Conservation (phyloP, 257 asterid genomes). For the Capsicum chinense region DNA sequence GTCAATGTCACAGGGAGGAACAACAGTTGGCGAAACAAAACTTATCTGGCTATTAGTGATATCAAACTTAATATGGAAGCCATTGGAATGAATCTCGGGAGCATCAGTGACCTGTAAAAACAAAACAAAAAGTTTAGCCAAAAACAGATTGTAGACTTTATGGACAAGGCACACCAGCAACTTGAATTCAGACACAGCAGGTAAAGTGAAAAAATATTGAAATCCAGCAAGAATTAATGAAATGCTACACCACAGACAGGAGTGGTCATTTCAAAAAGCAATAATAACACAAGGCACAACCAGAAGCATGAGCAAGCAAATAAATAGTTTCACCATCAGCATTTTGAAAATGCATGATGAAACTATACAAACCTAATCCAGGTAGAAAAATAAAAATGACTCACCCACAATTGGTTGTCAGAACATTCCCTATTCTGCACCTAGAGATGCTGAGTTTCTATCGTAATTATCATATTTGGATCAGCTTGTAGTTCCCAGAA, state of each 20-base stretch:
- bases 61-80: slow-evolving; percentile 91
- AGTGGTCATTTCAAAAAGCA: background rate
- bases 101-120: slow-evolving; percentile 80
- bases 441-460: too few relatives aligned
- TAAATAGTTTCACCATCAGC: background rate
- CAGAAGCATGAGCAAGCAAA: background rate
- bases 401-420: too few relatives aligned
- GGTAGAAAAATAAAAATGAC: too few relatives aligned
- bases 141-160: background rate
- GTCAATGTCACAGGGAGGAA: slow-evolving; percentile 82
- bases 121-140: background rate
- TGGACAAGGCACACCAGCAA: background rate
- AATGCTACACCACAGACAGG: background rate
- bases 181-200: background rate
- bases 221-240: background rate
- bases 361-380: background rate
- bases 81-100: slow-evolving; percentile 94
- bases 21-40: slow-evolving; percentile 82
- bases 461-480: too few relatives aligned
- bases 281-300: background rate
- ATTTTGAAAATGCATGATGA: background rate
- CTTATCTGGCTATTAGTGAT: slow-evolving; percentile 90
- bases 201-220: background rate
- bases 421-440: too few relatives aligned
- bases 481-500: too few relatives aligned